A percentile compares a stretch with the other conserved stretches of the same genome.
phyloP scores from a whole-genome alignment of 2,329 filamentous ascomycete species.

The Aspergillus sp. region DNA sequence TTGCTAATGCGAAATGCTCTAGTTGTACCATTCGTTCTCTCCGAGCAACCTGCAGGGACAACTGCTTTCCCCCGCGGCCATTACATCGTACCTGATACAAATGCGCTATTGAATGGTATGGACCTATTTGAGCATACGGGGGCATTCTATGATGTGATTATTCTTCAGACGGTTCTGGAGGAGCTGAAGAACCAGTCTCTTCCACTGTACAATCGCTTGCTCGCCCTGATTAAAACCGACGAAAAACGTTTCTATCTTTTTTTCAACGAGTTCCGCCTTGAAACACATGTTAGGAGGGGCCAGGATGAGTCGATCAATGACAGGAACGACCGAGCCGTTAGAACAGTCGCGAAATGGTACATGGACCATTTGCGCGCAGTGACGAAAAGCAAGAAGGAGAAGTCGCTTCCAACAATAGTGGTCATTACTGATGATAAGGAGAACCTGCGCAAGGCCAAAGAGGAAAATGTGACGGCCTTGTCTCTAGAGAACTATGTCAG shows the following conservation, averaged over 20 bases:
- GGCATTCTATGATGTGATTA: slow-evolving; percentile 94
- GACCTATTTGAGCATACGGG: slow-evolving; percentile 91
- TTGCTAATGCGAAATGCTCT: slow-evolving; percentile 22
- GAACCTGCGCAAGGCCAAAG: slow-evolving; percentile 78
- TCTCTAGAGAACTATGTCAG: slow-evolving; percentile 77
- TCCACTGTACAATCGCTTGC: slow-evolving; percentile 89
- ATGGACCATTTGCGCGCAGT: slow-evolving; percentile 70
- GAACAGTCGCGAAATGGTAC: slow-evolving; percentile 88
- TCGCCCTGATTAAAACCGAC: slow-evolving; percentile 88
- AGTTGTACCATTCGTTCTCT: slow-evolving; percentile 84
- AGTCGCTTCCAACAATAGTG: slow-evolving; percentile 71
- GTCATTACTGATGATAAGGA: slow-evolving; percentile 94
- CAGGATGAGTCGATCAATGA: slow-evolving; percentile 89
- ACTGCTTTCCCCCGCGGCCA: slow-evolving; percentile 81
- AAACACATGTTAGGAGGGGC: slow-evolving; percentile 78
- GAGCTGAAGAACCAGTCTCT: slow-evolving; percentile 92
- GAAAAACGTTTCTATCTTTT: slow-evolving; percentile 98
- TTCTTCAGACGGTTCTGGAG: slow-evolving; percentile 93
- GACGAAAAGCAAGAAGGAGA: slow-evolving; percentile 54
- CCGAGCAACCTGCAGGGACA: slow-evolving; percentile 81
- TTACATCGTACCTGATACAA: slow-evolving; percentile 94
- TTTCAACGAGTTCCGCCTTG: slow-evolving; percentile 95
- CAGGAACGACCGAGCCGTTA: slow-evolving; percentile 88
- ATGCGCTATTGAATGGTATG: slow-evolving; percentile 93
- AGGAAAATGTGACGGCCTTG: slow-evolving; percentile 66